Conservation (phyloP, 306 rosid species). For the Cajanus cajan region DNA sequence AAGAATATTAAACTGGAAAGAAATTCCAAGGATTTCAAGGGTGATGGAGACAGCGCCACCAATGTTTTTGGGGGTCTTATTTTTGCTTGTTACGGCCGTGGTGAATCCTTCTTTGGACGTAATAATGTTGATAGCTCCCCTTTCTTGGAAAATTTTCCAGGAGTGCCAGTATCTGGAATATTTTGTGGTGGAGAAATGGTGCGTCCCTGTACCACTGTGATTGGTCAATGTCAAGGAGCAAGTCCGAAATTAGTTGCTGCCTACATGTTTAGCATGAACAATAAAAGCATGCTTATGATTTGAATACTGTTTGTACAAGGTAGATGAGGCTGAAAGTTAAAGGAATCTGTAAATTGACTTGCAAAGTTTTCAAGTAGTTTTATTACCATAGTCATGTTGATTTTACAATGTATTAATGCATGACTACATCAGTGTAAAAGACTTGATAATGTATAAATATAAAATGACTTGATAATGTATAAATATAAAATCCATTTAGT, state of each 20-base stretch:
- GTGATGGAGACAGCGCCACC: slow-evolving; percentile 10
- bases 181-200: slow-evolving; percentile 78
- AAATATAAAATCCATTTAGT: not conserved
- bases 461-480: not conserved
- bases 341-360: no score
- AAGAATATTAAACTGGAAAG: slow-evolving; percentile 42
- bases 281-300: no score
- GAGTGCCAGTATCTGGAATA: slow-evolving; percentile 63
- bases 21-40: slow-evolving; percentile 24
- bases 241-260: slow-evolving; percentile 43
- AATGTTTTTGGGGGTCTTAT: slow-evolving; percentile 67
- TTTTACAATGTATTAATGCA: not conserved
- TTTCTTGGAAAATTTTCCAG: slow-evolving; percentile 55
- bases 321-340: no score
- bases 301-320: no score
- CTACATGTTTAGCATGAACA: slow-evolving; percentile 66
- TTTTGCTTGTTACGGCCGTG: slow-evolving; percentile 70
- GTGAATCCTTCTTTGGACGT: slow-evolving; percentile 54
- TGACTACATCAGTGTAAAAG: not conserved
- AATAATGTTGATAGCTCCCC: slow-evolving; percentile 60
- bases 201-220: slow-evolving; percentile 44
- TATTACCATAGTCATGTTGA: not conserved
- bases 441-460: no score
- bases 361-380: not conserved
- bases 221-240: slow-evolving; percentile 38